Conservation (phyloP, 2,329 filamentous ascomycete species). For the Ustulina deusta region DNA sequence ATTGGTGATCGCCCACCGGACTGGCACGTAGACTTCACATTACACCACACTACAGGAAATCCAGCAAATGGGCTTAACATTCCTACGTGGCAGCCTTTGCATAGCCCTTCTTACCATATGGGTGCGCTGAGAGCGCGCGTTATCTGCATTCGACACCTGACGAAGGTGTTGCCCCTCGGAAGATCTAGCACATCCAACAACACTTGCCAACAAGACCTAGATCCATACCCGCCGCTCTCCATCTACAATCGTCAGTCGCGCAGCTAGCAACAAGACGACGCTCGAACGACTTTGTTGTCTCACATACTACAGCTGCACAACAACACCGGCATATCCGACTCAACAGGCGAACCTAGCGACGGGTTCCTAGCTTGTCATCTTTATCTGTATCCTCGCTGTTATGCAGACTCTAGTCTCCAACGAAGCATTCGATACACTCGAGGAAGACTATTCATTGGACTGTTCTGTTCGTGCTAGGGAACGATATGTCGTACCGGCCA, state of each 20-base stretch:
- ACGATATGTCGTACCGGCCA: conserved; percentile 67
- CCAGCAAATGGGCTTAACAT: conserved; percentile 33
- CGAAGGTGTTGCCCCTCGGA: conserved; percentile 25
- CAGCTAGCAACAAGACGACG: neutral
- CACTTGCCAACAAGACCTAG: conserved; percentile 5
- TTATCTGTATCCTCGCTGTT: conserved; percentile 46
- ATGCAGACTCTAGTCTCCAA: conserved; percentile 48
- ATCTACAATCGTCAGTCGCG: neutral
- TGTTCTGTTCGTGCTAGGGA: conserved; percentile 40
- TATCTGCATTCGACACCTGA: conserved; percentile 16
- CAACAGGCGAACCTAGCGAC: conserved; percentile 12
- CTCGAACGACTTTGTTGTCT: neutral
- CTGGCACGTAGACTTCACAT: conserved; percentile 36
- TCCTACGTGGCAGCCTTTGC: conserved; percentile 38
- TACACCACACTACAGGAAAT: conserved; percentile 30
- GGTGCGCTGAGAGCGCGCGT: conserved; percentile 48
- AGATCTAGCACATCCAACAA: conserved; percentile 6
- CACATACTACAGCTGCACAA: conserved; percentile 9
- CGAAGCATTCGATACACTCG: conserved; percentile 44
- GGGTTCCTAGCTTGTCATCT: neutral
- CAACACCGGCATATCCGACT: conserved; percentile 8
- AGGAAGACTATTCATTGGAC: conserved; percentile 42
- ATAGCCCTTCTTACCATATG: conserved; percentile 42
- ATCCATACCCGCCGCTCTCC: neutral
- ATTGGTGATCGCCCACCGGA: conserved; percentile 41